Percentiles rank a stretch among this genome's conserved stretches.
phyloP scores from a whole-genome alignment of 2,329 filamentous ascomycete species.

The Alternaria arbusti region DNA sequence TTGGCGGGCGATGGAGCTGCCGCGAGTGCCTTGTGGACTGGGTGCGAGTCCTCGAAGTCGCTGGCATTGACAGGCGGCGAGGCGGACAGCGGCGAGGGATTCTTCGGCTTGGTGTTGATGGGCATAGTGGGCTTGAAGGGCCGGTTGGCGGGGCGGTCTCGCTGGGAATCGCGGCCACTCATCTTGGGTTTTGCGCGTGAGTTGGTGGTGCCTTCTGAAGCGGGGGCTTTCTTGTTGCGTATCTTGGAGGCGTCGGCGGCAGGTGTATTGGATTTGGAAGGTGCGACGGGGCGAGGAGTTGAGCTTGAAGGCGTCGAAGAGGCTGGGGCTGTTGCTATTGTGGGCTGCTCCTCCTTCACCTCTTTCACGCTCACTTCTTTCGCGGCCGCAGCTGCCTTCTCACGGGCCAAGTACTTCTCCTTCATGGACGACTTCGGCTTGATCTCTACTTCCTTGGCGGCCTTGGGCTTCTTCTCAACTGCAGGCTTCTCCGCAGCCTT shows the following conservation, averaged over 20 bases:
- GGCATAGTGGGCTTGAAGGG: slow-evolving; percentile 40
- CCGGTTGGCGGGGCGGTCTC: slow-evolving; percentile 23
- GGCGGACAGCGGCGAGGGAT: slow-evolving; percentile 67
- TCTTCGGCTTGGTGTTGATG: slow-evolving; percentile 62
- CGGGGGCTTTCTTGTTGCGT: slow-evolving; percentile 37
- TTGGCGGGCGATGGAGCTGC: slow-evolving; percentile 45
- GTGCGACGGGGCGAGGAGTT: slow-evolving; percentile 23
- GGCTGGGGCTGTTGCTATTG: slow-evolving; percentile 26
- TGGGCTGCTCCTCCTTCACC: slow-evolving; percentile 29
- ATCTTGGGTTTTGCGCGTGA: slow-evolving; percentile 42
- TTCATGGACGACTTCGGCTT: slow-evolving; percentile 36
- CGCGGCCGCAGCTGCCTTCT: slow-evolving; percentile 26
- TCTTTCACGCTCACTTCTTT: slow-evolving; percentile 34
- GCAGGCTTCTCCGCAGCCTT: slow-evolving; percentile 55
- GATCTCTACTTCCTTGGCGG: slow-evolving; percentile 17
- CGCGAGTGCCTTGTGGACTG: slow-evolving; percentile 47
- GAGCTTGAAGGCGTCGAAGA: slow-evolving; percentile 17
- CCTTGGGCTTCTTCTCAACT: slow-evolving; percentile 29
- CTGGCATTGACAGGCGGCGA: slow-evolving; percentile 68
- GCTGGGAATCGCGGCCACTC: slow-evolving; percentile 29
- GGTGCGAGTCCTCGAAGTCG: slow-evolving; percentile 58
- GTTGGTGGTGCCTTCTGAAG: slow-evolving; percentile 27
- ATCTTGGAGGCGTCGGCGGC: slow-evolving; percentile 33
- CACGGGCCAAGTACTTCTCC: slow-evolving; percentile 28
- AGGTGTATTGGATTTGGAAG: slow-evolving; percentile 27